Evolutionary conservation across 495 filamentous ascomycete genomes (phyloP).

Genomic region (Niebla homalea): DNA sequence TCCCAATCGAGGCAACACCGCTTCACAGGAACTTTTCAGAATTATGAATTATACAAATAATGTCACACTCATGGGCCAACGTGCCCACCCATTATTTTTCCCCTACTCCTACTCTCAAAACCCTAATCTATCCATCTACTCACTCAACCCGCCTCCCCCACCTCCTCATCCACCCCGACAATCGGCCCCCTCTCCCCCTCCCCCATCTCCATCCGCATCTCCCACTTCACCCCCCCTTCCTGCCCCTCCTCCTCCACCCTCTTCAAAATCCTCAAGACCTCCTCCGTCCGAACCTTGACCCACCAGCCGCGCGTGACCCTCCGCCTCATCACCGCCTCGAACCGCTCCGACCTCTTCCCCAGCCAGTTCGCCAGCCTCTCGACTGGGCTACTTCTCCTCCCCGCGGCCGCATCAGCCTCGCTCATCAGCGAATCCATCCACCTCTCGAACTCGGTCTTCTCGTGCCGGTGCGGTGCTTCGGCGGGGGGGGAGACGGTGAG

Average conservation of each 20-base stretch:
- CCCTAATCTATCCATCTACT: too few species aligned
- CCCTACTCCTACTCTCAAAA: too few species aligned
- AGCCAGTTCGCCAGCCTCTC: not conserved
- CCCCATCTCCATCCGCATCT: too few species aligned
- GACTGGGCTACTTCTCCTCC: constrained; percentile 22
- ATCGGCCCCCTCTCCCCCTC: too few species aligned
- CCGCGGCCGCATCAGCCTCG: not conserved
- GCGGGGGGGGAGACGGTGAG: constrained; percentile 50
- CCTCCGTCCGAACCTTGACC: constrained; percentile 46
- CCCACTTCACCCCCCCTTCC: too few species aligned
- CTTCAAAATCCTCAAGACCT: constrained; percentile 43
- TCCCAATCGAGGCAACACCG: too few species aligned
- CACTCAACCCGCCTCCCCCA: not conserved
- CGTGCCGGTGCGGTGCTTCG: constrained; percentile 19
- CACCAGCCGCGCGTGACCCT: constrained; percentile 45
- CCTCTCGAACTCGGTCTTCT: constrained; percentile 20
- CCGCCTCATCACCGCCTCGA: constrained; percentile 19
- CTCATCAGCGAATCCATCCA: constrained; percentile 16
- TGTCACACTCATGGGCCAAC: too few species aligned
- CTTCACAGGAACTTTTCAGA: too few species aligned
- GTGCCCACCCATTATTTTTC: too few species aligned
- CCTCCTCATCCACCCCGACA: too few species aligned
- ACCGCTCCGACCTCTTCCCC: not conserved
- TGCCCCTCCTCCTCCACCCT: constrained; percentile 14
- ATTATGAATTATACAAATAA: too few species aligned